phyloP scores from a whole-genome alignment of 2,329 filamentous ascomycete species.

The Verticillium nonalfalfae region DNA sequence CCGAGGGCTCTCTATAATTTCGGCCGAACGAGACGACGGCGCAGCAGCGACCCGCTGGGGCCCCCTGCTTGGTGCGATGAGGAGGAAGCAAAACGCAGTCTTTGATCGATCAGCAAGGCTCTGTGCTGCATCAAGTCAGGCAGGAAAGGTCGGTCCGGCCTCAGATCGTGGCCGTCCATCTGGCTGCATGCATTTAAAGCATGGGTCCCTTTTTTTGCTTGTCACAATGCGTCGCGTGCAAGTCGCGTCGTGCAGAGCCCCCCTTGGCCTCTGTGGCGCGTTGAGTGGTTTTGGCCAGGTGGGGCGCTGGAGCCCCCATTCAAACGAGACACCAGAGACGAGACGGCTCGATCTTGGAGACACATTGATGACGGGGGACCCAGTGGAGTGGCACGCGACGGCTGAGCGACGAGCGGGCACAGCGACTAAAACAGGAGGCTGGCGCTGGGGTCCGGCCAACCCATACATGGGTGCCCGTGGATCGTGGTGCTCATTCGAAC shows the following conservation, averaged over 20 bases:
- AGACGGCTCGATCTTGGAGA: not conserved
- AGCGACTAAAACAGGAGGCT: not conserved
- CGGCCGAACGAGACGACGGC: not conserved
- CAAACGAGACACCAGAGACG: not conserved
- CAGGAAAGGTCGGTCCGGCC: not conserved
- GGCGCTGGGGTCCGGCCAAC: not conserved
- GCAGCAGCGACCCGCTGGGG: not conserved
- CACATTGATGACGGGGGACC: not conserved
- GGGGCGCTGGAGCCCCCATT: not conserved
- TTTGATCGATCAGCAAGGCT: not conserved
- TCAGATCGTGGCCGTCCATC: not conserved
- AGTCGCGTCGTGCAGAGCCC: not conserved
- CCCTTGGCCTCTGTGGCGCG: not conserved
- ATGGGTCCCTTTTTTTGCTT: not conserved
- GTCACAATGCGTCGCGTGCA: not conserved
- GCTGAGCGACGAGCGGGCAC: not conserved
- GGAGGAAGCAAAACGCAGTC: not conserved
- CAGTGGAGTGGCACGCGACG: not conserved
- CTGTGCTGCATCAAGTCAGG: not conserved
- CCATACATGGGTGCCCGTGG: not conserved
- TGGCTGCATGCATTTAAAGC: not conserved
- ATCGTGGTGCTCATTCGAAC: not conserved
- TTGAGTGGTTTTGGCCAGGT: not conserved
- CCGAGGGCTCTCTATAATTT: not conserved
- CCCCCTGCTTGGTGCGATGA: not conserved